These are phyloP conservation scores for Agaricus sinodeliciosus DNA, from an alignment of 768 basidiomycete genomes.

Conservation along the genomic window DNA sequence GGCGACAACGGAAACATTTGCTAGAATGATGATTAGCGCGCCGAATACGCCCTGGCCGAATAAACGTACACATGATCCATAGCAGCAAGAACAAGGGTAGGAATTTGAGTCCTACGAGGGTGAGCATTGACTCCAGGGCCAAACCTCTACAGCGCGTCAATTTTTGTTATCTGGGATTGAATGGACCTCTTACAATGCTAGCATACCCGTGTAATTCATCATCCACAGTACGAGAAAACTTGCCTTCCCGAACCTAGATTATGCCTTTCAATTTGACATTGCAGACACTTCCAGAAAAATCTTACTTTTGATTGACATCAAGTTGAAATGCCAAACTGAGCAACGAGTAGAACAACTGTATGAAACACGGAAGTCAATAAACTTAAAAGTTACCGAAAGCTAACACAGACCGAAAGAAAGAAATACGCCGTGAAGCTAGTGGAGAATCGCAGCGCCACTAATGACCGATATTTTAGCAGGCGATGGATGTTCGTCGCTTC, in stretches of 20 bases:
- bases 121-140: constrained; percentile 53
- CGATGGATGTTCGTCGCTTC: constrained; percentile 23
- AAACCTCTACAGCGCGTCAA: constrained; percentile 36
- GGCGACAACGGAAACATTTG: constrained; percentile 49
- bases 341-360: constrained; percentile 50
- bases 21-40: constrained; percentile 19
- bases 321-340: constrained; percentile 55
- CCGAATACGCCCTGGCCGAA: background rate
- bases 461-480: constrained; percentile 19
- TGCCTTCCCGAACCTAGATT: constrained; percentile 32
- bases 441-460: constrained; percentile 25
- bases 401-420: constrained; percentile 26
- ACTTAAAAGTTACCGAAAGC: background rate
- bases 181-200: constrained; percentile 35
- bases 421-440: constrained; percentile 28
- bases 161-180: background rate
- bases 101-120: constrained; percentile 43
- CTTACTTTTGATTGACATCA: constrained; percentile 42
- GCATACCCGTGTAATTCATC: constrained; percentile 53
- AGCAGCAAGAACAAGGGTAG: constrained; percentile 55
- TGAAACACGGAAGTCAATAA: background rate
- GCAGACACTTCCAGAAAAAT: background rate
- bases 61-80: constrained; percentile 55
- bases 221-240: constrained; percentile 68
- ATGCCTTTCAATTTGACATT: background rate